These are phyloP conservation scores for Uromyces viciae-fabae DNA, from an alignment of 1,284 basidiomycete genomes.

Conservation along the genomic window DNA sequence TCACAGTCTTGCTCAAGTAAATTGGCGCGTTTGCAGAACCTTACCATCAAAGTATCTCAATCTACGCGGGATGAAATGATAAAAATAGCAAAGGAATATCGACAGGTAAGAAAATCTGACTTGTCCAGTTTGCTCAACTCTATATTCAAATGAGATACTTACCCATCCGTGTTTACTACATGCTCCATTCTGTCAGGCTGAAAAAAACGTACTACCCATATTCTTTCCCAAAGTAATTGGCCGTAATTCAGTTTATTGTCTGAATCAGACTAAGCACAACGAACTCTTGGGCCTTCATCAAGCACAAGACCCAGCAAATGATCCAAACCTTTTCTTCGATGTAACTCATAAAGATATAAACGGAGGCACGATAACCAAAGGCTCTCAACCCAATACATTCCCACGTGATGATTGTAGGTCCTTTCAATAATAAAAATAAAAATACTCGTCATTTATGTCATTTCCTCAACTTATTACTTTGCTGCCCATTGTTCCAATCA, in stretches of 20 bases:
- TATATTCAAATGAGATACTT: too few species aligned
- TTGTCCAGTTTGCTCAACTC: too few species aligned
- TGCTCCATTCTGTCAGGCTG: too few species aligned
- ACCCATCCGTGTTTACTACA: background rate
- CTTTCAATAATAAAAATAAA: too few species aligned
- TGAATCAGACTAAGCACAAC: background rate
- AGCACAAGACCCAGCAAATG: slow-evolving; percentile 26
- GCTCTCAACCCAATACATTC: slow-evolving; percentile 31
- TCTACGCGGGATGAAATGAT: slow-evolving; percentile 16
- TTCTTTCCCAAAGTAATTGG: background rate
- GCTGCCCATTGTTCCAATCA: too few species aligned
- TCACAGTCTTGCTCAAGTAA: background rate
- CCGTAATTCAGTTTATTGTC: slow-evolving; percentile 39
- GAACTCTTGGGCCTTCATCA: slow-evolving; percentile 25
- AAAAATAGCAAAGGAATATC: background rate
- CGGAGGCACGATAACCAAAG: slow-evolving; percentile 7
- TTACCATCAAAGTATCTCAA: background rate
- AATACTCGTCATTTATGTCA: too few species aligned
- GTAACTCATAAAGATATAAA: slow-evolving; percentile 6
- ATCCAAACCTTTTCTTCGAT: slow-evolving; percentile 28
- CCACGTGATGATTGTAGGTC: too few species aligned
- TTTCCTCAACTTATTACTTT: too few species aligned
- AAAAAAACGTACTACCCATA: slow-evolving; percentile 3
- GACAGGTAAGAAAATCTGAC: background rate
- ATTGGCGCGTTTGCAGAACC: background rate